Percentiles rank a stretch among this genome's conserved stretches.
These are phyloP conservation scores for Sutorius australiensis DNA, from an alignment of 768 basidiomycete genomes.

Conservation along the genomic window DNA sequence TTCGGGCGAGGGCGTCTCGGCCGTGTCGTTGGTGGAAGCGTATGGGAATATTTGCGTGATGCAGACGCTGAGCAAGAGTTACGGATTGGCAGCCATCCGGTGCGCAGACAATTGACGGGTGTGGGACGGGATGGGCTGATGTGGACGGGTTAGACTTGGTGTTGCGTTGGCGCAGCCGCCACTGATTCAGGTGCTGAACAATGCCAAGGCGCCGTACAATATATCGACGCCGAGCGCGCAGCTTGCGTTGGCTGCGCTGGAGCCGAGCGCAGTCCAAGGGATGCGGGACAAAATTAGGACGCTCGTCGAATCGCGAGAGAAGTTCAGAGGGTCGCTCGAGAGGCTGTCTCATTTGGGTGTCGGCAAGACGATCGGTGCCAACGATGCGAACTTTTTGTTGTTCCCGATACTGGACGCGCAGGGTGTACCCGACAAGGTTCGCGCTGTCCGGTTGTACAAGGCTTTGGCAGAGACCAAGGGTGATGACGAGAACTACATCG, in stretches of 20 bases:
- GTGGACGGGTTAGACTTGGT: constrained; percentile 58
- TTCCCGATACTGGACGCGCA: constrained; percentile 62
- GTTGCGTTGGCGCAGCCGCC: constrained; percentile 87
- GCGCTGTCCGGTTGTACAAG: constrained; percentile 69
- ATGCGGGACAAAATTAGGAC: constrained; percentile 66
- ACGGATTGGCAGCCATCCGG: constrained; percentile 94
- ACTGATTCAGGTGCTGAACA: constrained; percentile 84
- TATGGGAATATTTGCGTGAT: constrained; percentile 91
- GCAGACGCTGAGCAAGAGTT: constrained; percentile 96
- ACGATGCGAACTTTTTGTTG: constrained; percentile 88
- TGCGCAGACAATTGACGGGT: constrained; percentile 33
- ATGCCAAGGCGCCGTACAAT: constrained; percentile 98
- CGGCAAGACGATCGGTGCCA: constrained; percentile 69
- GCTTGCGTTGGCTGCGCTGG: constrained; percentile 76
- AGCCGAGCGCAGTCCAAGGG: constrained; percentile 51
- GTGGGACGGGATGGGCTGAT: not conserved
- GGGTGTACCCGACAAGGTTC: constrained; percentile 48
- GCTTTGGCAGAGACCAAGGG: constrained; percentile 78
- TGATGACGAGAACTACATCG: constrained; percentile 79
- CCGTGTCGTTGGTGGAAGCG: constrained; percentile 66
- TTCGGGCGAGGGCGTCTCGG: constrained; percentile 56
- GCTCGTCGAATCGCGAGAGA: constrained; percentile 55
- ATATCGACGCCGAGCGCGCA: constrained; percentile 86
- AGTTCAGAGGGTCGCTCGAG: constrained; percentile 49
- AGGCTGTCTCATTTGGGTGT: constrained; percentile 50